These are phyloP conservation scores for Leccinum longicurvipes DNA, from an alignment of 768 basidiomycete genomes.

Conservation along the genomic window DNA sequence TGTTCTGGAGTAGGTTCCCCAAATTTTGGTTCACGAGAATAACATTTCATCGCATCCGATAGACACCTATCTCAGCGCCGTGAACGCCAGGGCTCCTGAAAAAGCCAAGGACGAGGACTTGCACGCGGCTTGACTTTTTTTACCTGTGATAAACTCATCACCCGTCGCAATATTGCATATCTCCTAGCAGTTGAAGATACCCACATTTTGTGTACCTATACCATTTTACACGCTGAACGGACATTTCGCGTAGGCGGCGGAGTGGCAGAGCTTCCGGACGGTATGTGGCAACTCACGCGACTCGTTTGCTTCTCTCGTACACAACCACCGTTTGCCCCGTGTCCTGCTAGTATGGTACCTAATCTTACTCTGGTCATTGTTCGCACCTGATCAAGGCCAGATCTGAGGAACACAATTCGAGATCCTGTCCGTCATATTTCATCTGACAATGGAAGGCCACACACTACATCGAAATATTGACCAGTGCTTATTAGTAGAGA, in stretches of 20 bases:
- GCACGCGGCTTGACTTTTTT: constrained; percentile 1
- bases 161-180: constrained; percentile 2
- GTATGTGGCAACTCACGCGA: too few species aligned
- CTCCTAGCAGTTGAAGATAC: constrained; percentile 8
- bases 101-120: neutral
- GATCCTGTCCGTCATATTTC: neutral
- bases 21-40: neutral
- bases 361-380: too few species aligned
- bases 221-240: neutral
- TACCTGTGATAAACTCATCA: neutral
- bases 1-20: constrained; percentile 72
- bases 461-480: too few species aligned
- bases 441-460: neutral
- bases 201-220: constrained; percentile 10
- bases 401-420: neutral
- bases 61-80: constrained; percentile 64
- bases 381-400: neutral
- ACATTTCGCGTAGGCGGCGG: neutral
- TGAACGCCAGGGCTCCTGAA: constrained; percentile 37
- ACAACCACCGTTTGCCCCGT: neutral
- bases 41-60: neutral
- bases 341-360: neutral
- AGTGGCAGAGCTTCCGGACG: too few species aligned
- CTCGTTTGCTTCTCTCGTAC: too few species aligned
- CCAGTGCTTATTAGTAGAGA: neutral